phyloP scores from a whole-genome alignment of 495 filamentous ascomycete genomes.

The Aspergillus conjunctus region DNA sequence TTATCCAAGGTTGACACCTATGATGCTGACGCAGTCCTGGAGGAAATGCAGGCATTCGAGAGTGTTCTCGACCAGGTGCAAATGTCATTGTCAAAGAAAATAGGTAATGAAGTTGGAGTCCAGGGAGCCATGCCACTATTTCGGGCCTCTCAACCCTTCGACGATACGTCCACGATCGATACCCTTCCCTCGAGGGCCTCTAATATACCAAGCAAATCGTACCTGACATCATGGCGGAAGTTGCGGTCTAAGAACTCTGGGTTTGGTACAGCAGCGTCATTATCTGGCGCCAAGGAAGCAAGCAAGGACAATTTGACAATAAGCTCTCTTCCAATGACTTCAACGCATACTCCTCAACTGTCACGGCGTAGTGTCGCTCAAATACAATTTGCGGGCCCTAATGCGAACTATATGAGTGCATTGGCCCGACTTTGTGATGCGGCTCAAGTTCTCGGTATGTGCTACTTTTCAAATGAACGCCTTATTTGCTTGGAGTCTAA shows the following conservation, averaged over 20 bases:
- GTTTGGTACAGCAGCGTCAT: constrained; percentile 47
- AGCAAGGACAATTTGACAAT: constrained; percentile 63
- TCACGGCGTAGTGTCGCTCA: constrained; percentile 68
- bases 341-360: constrained; percentile 56
- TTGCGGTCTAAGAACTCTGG: constrained; percentile 83
- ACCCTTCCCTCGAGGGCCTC: constrained; percentile 52
- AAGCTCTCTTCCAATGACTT: constrained; percentile 81
- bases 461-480: neutral
- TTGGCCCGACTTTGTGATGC: constrained; percentile 93
- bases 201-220: constrained; percentile 65
- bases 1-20: constrained; percentile 80
- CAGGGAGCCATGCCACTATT: constrained; percentile 68
- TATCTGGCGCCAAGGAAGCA: constrained; percentile 46
- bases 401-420: constrained; percentile 86
- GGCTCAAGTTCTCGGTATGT: constrained; percentile 88
- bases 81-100: constrained; percentile 70
- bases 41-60: constrained; percentile 96
- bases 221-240: constrained; percentile 76
- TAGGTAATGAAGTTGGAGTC: constrained; percentile 88
- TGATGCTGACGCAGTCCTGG: constrained; percentile 86
- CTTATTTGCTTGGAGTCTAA: neutral
- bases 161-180: constrained; percentile 44
- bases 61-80: constrained; percentile 84
- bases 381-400: constrained; percentile 75
- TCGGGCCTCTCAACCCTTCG: constrained; percentile 57